Evolutionary conservation across 495 filamentous ascomycete genomes (phyloP).

Genomic region (Penicillium nucicola): DNA sequence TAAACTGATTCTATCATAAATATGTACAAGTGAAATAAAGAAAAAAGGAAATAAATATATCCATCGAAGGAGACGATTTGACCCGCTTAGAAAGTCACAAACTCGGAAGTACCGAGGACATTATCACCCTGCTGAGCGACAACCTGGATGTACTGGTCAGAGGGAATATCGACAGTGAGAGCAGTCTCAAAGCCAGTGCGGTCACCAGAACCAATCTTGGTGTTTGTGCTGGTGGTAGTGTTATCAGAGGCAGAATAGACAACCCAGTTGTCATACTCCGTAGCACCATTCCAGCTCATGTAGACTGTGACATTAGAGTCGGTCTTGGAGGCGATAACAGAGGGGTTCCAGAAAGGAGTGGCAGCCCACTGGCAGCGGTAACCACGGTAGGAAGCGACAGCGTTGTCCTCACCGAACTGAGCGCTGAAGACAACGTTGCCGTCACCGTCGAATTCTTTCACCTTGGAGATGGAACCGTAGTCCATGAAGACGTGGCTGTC

Average conservation of each 20-base stretch:
- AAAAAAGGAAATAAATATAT: too few species aligned
- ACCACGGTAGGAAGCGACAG: constrained; percentile 40
- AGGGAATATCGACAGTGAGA: constrained; percentile 18
- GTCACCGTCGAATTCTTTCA: constrained; percentile 45
- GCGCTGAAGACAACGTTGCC: constrained; percentile 33
- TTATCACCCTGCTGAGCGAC: constrained; percentile 28
- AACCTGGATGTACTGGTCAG: constrained; percentile 27
- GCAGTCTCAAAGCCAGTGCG: constrained; percentile 35
- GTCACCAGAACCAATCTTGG: constrained; percentile 18
- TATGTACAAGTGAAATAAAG: too few species aligned
- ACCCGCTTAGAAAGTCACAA: constrained; percentile 17
- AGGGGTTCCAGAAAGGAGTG: constrained; percentile 35
- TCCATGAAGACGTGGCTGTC: constrained; percentile 43
- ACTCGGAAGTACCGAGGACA: constrained; percentile 25
- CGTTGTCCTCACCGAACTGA: constrained; percentile 35
- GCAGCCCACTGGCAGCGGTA: constrained; percentile 41
- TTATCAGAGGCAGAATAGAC: constrained; percentile 23
- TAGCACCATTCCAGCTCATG: constrained; percentile 45
- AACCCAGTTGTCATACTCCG: constrained; percentile 39
- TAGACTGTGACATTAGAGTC: constrained; percentile 14
- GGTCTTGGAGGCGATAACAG: constrained; percentile 20
- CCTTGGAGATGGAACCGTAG: constrained; percentile 47
- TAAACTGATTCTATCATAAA: too few species aligned
- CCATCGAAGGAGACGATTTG: too few species aligned
- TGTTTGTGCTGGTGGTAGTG: constrained; percentile 14